A percentile compares a stretch with the other conserved stretches of the same genome.
These are phyloP conservation scores for Pneumocystis jirovecii DNA, from an alignment of 1,139 yeast species.

Conservation along the genomic window DNA sequence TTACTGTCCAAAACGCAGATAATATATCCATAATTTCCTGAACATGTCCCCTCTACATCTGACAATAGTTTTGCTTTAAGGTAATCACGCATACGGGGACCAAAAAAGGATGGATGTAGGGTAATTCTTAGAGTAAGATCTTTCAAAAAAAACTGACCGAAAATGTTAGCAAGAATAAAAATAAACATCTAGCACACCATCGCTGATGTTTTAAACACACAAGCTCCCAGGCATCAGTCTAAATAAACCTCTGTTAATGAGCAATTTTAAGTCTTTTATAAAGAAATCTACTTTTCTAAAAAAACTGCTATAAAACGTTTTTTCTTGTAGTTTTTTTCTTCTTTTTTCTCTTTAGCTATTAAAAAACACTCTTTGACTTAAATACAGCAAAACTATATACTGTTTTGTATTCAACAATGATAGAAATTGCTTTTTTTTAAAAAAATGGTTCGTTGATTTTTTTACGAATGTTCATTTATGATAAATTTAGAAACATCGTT, in stretches of 20 bases:
- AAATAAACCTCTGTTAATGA: not conserved
- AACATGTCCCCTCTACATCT: slow-evolving; percentile 97
- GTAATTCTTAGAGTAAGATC: slow-evolving; percentile 84
- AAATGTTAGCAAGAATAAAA: not conserved
- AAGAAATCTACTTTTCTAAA: not conserved
- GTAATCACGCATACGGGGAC: slow-evolving; percentile 93
- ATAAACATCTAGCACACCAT: not conserved
- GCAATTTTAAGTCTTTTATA: not conserved
- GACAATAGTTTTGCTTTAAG: slow-evolving; percentile 75
- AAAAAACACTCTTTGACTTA: not conserved
- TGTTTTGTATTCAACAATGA: not conserved
- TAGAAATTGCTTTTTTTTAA: not conserved
- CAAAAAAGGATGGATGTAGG: slow-evolving; percentile 91
- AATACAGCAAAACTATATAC: not conserved
- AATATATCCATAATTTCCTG: slow-evolving; percentile 96
- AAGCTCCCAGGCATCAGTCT: not conserved
- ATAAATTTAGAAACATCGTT: not conserved
- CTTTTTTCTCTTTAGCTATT: not conserved
- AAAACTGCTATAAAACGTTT: not conserved
- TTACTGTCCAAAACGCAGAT: slow-evolving; percentile 91
- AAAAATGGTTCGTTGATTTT: not conserved
- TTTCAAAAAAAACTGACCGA: slow-evolving; percentile 27
- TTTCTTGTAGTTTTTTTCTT: too few relatives aligned
- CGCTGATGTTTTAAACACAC: not conserved
- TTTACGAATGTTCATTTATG: not conserved